Evolutionary conservation across 257 asterid genomes (phyloP), one percentile per base, ranked within the genome.

Genomic region (Ehretia macrophylla): DNA sequence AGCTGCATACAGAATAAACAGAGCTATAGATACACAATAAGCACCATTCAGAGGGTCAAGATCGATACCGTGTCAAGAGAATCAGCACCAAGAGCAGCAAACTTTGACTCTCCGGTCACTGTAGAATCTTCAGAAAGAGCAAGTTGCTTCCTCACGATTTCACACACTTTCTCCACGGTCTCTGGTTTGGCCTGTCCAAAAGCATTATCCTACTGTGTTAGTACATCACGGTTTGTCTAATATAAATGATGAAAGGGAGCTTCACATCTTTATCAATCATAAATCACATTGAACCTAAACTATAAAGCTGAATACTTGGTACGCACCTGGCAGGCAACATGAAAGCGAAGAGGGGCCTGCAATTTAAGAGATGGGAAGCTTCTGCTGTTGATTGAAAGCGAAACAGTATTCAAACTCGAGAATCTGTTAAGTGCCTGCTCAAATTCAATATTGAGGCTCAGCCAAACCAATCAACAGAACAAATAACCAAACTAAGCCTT

Each of bases 41-140:
- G 35, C 35, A 27, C 35, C 35, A 27, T 27, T 27, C 35, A 27
- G 35, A 27, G 6, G 35, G 35, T 27, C 35, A 27, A 27, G 35
- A 42, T 42, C 3, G 47, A 42, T 91, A 91, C 96, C 71, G 98
- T 91, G 84, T 91, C 98, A 32, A 88, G 96, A 59, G 98, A 91
- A 76, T 91, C 98, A 47, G 98, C 96, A 62, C 98, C 98, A 68
- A 91, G 92, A 6, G 81, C 22, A 10, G 80, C 60, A 69, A 91
- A 91, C 67, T 81, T 88, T 0, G 98, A 85, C 60, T 79, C 90
- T 65, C 95, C 98, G 35, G 38, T 54, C 57, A 91, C 90, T 13
- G 59, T 78, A 8, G 77, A 63, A 17, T 85, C 85, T 6, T 42
- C 83, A 17, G 90, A 49, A 59, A 91, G 95, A 68, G 96, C 98